Evolutionary conservation across 768 basidiomycete species (phyloP).

Genomic region (Serendipita sp.): DNA sequence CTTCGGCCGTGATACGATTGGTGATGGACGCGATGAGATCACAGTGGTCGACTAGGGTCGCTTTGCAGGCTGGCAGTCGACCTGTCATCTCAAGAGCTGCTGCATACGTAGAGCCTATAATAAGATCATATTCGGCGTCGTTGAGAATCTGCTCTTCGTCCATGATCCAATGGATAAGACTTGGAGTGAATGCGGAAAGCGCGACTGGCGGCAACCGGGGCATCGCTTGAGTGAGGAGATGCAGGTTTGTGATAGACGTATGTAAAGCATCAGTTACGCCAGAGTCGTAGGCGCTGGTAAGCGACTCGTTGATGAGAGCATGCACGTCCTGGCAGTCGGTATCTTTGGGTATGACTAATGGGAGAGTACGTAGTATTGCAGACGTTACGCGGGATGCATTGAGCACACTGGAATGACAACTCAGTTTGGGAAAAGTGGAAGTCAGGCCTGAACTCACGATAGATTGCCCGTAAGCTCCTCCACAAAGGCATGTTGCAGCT

Average conservation of each 20-base stretch:
- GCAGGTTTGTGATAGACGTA: not conserved
- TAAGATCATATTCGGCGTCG: not conserved
- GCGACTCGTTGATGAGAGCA: not conserved
- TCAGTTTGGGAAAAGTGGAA: not conserved
- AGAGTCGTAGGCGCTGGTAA: not conserved
- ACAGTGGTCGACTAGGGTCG: not conserved
- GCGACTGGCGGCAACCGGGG: not conserved
- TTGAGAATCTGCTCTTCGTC: not conserved
- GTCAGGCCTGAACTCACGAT: not conserved
- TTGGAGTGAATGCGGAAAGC: not conserved
- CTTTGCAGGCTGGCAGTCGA: not conserved
- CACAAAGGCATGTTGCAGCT: not conserved
- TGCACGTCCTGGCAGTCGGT: not conserved
- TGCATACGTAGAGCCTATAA: not conserved
- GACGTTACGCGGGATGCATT: not conserved
- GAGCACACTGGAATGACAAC: not conserved
- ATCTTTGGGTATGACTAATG: not conserved
- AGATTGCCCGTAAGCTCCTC: not conserved
- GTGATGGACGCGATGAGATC: not conserved
- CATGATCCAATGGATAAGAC: not conserved
- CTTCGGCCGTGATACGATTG: not conserved
- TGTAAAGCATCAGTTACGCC: not conserved
- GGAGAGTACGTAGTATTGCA: not conserved
- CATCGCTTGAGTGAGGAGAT: not conserved
- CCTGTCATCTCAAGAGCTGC: not conserved